phyloP scores from a whole-genome alignment of 768 basidiomycete genomes.

The Tylopilus balloui region DNA sequence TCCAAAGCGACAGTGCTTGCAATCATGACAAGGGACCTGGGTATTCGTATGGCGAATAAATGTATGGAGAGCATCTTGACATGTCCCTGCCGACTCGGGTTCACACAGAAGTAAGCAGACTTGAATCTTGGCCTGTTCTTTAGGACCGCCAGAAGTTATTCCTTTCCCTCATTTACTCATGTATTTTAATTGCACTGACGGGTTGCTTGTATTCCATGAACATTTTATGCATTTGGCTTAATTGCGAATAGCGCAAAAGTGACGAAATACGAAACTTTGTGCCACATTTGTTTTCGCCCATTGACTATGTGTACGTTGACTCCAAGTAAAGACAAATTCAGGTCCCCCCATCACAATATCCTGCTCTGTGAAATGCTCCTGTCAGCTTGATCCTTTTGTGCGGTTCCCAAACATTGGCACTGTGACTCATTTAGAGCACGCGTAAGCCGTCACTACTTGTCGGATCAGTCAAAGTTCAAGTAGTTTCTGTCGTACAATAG shows the following conservation, averaged over 20 bases:
- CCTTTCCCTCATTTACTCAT: constrained; percentile 6
- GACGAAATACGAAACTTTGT: constrained; percentile 16
- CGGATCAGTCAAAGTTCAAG: neutral
- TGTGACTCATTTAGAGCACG: neutral
- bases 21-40: constrained; percentile 3
- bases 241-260: constrained; percentile 16
- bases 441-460: neutral
- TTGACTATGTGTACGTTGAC: constrained; percentile 10
- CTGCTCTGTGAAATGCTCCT: neutral
- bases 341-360: constrained; percentile 13
- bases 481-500: no score
- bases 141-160: neutral
- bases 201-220: constrained; percentile 9
- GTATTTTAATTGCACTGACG: constrained; percentile 15
- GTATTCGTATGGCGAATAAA: constrained; percentile 5
- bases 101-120: neutral
- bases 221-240: constrained; percentile 24
- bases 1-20: constrained; percentile 10
- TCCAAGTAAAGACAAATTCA: constrained; percentile 26
- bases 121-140: neutral
- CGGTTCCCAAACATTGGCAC: neutral
- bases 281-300: constrained; percentile 3
- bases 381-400: neutral
- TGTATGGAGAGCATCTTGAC: neutral
- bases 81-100: neutral